Conservation (phyloP, 805 yeast genomes). For the Torulaspora quercuum region DNA sequence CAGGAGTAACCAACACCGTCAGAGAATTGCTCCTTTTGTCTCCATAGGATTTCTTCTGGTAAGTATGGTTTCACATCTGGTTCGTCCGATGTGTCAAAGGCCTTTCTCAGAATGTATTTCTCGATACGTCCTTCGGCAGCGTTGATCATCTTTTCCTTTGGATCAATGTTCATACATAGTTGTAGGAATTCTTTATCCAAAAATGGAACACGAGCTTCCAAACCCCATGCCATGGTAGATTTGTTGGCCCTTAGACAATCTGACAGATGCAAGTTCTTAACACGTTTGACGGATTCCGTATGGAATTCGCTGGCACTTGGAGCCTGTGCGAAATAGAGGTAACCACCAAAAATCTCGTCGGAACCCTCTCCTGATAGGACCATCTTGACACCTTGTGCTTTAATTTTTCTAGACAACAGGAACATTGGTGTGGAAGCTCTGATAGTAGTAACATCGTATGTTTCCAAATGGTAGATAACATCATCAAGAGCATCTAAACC, state of each 20-base stretch:
- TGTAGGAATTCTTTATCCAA: constrained; percentile 90
- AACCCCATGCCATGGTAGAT: constrained; percentile 99
- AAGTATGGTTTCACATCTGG: constrained; percentile 77
- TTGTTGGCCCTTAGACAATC: constrained; percentile 99
- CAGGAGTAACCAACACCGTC: constrained; percentile 99
- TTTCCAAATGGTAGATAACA: constrained; percentile 93
- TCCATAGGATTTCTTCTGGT: constrained; percentile 96
- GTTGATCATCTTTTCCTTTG: constrained; percentile 82
- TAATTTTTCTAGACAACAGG: constrained; percentile 89
- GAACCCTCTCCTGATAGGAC: constrained; percentile 98
- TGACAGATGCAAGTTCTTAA: constrained; percentile 93
- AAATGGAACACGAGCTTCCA: constrained; percentile 99
- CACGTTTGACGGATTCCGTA: constrained; percentile 90
- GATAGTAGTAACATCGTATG: constrained; percentile 97
- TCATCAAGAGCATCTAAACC: constrained; percentile 94
- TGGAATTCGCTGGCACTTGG: constrained; percentile 94
- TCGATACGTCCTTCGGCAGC: constrained; percentile 75
- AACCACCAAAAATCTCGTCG: constrained; percentile 98
- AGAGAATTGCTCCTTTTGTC: constrained; percentile 99
- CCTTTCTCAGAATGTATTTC: constrained; percentile 94
- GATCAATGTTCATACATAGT: constrained; percentile 90
- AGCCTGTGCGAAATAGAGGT: constrained; percentile 94
- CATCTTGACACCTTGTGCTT: constrained; percentile 99
- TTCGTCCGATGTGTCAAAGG: constrained; percentile 89
- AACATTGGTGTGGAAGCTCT: constrained; percentile 99